Conservation (phyloP, 352 stramenopile species). For the Phytophthora pini region DNA sequence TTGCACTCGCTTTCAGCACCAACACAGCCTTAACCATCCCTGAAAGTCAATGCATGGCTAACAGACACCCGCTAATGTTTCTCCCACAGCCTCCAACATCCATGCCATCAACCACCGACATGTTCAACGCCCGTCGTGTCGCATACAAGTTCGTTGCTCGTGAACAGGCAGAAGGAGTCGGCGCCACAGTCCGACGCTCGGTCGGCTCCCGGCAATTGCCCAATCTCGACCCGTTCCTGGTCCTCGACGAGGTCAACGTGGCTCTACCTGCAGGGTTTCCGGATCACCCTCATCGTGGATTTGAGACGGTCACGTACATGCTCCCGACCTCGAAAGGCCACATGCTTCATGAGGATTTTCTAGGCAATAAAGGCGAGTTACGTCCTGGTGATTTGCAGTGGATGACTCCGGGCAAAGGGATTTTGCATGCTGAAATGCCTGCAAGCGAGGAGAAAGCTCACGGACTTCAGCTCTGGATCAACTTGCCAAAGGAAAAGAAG, state of each 20-base stretch:
- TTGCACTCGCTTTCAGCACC: no score
- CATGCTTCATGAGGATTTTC: conserved; percentile 88
- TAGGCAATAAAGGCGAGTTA: conserved; percentile 52
- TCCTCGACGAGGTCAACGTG: conserved; percentile 59
- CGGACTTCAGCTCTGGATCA: conserved; percentile 64
- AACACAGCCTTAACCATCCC: no score
- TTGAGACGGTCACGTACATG: conserved; percentile 92
- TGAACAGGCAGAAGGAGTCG: conserved; percentile 46
- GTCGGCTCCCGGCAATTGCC: conserved; percentile 38
- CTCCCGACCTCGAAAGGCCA: conserved; percentile 72
- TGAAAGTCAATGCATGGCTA: no score
- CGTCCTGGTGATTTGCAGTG: conserved; percentile 58
- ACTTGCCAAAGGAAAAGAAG: conserved; percentile 44
- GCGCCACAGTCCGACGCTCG: conserved; percentile 44
- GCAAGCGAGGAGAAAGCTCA: conserved; percentile 34
- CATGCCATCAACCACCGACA: conserved; percentile 1
- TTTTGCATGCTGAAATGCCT: no score
- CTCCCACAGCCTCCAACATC: no score
- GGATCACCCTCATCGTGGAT: conserved; percentile 90
- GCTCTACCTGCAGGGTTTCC: conserved; percentile 81
- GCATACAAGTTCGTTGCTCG: conserved; percentile 39
- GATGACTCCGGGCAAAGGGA: conserved; percentile 63
- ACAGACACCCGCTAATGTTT: no score
- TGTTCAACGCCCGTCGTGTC: conserved; percentile 38
- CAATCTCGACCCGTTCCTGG: conserved; percentile 59